Conservation (phyloP, 305 asterid species). For the Rubia tinctorum region DNA sequence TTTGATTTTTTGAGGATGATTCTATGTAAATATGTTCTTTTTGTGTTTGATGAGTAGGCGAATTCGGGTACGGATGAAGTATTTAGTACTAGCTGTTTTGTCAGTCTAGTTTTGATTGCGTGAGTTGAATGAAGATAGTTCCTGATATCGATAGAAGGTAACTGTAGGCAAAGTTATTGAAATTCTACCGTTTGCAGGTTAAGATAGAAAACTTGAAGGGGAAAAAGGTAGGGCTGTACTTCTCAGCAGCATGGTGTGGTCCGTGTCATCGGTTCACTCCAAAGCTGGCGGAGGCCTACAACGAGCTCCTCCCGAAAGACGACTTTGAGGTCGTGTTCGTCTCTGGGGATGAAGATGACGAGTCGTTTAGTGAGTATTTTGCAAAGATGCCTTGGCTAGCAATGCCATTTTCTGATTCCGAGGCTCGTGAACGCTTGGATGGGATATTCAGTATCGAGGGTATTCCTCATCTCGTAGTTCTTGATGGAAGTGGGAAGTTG, state of each 20-base stretch:
- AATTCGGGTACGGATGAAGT: no score
- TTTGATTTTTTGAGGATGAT: no score
- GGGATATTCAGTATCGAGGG: slow-evolving; percentile 52
- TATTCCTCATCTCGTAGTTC: slow-evolving; percentile 72
- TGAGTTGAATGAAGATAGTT: not conserved
- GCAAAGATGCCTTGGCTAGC: slow-evolving; percentile 95
- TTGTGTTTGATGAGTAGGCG: no score
- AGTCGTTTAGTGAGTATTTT: slow-evolving; percentile 59
- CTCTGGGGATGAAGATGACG: slow-evolving; percentile 55
- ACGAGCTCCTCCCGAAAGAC: slow-evolving; percentile 44
- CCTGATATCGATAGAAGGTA: no score
- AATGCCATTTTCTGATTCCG: slow-evolving; percentile 72
- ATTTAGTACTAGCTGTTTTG: no score
- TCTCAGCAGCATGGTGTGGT: slow-evolving; percentile 97
- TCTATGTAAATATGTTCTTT: no score
- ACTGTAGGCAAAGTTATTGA: not conserved
- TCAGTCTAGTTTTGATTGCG: no score
- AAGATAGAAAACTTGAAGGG: slow-evolving; percentile 46
- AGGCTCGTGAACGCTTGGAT: slow-evolving; percentile 44
- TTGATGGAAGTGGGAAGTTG: slow-evolving; percentile 54
- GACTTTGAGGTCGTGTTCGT: slow-evolving; percentile 70
- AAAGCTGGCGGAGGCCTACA: slow-evolving; percentile 54
- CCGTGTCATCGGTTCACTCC: slow-evolving; percentile 84
- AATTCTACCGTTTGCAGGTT: slow-evolving; percentile 36
- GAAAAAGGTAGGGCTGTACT: slow-evolving; percentile 65